These are phyloP conservation scores for Trametes cubensis DNA, from an alignment of 768 basidiomycete genomes.

Conservation along the genomic window DNA sequence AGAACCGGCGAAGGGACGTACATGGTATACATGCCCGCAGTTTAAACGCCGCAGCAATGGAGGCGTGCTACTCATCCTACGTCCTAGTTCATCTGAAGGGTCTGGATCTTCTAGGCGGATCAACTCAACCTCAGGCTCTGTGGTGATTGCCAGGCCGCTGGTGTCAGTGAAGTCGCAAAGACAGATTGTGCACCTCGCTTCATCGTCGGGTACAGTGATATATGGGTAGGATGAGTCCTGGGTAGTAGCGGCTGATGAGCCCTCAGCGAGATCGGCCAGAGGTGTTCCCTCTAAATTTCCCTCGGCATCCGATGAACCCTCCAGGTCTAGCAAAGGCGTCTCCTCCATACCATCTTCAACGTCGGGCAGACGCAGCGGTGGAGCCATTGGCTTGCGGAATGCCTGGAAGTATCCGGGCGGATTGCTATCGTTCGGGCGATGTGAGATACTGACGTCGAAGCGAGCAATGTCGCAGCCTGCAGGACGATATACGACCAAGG, in stretches of 20 bases:
- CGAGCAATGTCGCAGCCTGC: neutral
- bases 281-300: neutral
- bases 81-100: no score
- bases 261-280: neutral
- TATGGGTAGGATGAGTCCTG: no score
- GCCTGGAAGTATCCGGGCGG: neutral
- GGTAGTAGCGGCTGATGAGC: no score
- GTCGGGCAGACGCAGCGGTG: neutral
- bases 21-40: no score
- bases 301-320: neutral
- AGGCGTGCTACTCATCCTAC: no score
- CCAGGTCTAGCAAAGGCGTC: neutral
- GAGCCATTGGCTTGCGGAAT: neutral
- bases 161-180: slow-evolving; percentile 70
- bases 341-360: neutral
- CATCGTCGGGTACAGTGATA: slow-evolving; percentile 48
- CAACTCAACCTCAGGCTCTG: no score
- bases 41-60: no score
- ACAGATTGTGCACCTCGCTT: slow-evolving; percentile 83
- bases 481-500: neutral
- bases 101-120: no score
- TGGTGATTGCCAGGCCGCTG: no score
- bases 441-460: neutral
- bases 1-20: no score
- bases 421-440: neutral